phyloP scores from a whole-genome alignment of 129 eudicot genomes.

The Flaveria sonorensis region DNA sequence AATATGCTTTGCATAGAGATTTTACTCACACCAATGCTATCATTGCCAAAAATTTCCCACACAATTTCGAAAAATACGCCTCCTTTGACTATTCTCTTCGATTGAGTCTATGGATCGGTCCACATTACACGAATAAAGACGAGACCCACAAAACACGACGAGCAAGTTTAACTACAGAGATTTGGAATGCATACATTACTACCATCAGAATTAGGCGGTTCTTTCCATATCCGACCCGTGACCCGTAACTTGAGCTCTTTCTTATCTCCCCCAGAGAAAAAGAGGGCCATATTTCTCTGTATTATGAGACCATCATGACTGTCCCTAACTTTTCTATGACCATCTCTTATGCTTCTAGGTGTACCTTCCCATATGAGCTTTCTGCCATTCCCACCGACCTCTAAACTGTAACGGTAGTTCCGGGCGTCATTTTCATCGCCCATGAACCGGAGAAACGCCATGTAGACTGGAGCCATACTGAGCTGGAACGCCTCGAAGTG shows the following conservation, averaged over 20 bases:
- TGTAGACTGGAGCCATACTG: constrained; percentile 77
- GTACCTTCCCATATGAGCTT: constrained; percentile 85
- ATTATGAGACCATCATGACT: constrained; percentile 84
- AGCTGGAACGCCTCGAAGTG: constrained; percentile 85
- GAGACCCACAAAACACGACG: constrained; percentile 11
- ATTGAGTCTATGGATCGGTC: not conserved
- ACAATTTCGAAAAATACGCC: constrained; percentile 20
- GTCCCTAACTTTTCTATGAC: constrained; percentile 80
- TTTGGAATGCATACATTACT: constrained; percentile 66
- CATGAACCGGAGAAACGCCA: constrained; percentile 89
- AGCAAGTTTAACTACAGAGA: constrained; percentile 42
- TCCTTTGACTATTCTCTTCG: constrained; percentile 27
- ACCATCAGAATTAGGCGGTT: constrained; percentile 59
- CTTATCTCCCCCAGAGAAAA: constrained; percentile 83
- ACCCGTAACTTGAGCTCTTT: constrained; percentile 81
- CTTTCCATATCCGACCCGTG: constrained; percentile 92
- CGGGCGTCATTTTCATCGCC: constrained; percentile 78
- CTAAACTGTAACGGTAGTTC: constrained; percentile 76
- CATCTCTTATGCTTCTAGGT: constrained; percentile 81
- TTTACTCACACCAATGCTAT: constrained; percentile 25
- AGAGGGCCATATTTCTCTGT: constrained; percentile 87
- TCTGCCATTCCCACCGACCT: constrained; percentile 85
- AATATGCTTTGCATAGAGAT: constrained; percentile 32
- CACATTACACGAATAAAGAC: not conserved
- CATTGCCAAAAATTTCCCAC: constrained; percentile 27